A percentile compares a stretch with the other conserved stretches of the same genome.
Evolutionary conservation across 2,329 filamentous ascomycete species (phyloP).

Genomic region (Sordariomycetes sp.): DNA sequence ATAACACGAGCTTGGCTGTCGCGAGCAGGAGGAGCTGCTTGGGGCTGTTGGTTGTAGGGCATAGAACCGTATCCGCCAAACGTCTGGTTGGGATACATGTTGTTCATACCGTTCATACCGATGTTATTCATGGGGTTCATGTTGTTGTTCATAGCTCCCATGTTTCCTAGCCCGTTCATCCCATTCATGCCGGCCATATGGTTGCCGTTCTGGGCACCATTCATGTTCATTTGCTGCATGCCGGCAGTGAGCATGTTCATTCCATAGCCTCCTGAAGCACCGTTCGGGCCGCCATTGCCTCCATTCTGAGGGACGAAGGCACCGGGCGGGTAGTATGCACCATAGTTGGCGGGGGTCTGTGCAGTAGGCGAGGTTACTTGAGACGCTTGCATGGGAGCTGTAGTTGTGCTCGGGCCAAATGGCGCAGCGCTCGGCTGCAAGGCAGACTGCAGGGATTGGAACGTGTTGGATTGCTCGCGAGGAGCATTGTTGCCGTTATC

Average conservation of each 20-base stretch:
- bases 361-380: conserved; percentile 7
- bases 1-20: conserved; percentile 72
- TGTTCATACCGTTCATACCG: conserved; percentile 6
- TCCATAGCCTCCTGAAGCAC: conserved; percentile 10
- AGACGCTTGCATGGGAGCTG: conserved; percentile 16
- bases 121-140: neutral
- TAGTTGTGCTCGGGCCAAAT: conserved; percentile 55
- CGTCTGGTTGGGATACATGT: conserved; percentile 45
- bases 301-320: conserved; percentile 14
- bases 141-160: neutral
- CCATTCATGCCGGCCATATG: conserved; percentile 30
- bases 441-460: conserved; percentile 57
- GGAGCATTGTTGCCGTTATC: conserved; percentile 29
- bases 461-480: conserved; percentile 37
- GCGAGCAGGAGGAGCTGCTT: conserved; percentile 50
- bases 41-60: conserved; percentile 34
- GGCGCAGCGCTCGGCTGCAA: conserved; percentile 73
- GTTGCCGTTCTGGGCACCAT: no score
- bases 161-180: neutral
- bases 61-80: conserved; percentile 44
- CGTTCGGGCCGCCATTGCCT: conserved; percentile 1
- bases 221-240: conserved; percentile 58
- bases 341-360: conserved; percentile 17
- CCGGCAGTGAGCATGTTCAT: conserved; percentile 57
- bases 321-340: conserved; percentile 19